Percentiles rank a stretch among this genome's conserved stretches.
Evolutionary conservation across 1,284 basidiomycete genomes (phyloP).

Genomic region (Apiotrichum domesticum): DNA sequence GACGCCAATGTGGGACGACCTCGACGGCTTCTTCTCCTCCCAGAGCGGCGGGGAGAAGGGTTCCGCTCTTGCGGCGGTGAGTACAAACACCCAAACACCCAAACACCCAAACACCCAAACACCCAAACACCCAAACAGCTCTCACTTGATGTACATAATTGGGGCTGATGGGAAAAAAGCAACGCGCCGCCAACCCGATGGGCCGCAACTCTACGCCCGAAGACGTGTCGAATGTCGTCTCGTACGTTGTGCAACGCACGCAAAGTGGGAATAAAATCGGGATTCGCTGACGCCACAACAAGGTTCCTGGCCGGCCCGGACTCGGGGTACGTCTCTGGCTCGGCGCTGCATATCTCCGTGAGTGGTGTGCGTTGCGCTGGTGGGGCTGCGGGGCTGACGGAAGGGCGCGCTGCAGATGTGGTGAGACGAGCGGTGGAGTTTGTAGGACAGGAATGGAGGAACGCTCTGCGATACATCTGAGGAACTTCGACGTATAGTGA

Average conservation of each 20-base stretch:
- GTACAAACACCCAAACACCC: neutral
- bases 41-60: neutral
- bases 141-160: neutral
- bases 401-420: neutral
- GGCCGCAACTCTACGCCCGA: neutral
- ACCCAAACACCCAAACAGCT: neutral
- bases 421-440: too few species aligned
- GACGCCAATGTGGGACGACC: conserved; percentile 42
- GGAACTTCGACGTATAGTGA: too few species aligned
- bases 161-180: neutral
- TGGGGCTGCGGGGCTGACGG: neutral
- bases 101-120: neutral
- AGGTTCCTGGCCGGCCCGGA: neutral
- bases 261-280: neutral
- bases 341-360: neutral
- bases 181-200: neutral
- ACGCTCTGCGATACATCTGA: too few species aligned
- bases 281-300: neutral
- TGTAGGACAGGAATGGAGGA: too few species aligned
- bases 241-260: neutral
- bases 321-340: neutral
- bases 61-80: neutral
- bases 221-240: neutral
- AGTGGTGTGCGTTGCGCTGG: neutral
- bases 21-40: conserved; percentile 14